Base-by-base conservation (phyloP, 768 basidiomycete species). In the Pulveroboletus sp. region DNA sequence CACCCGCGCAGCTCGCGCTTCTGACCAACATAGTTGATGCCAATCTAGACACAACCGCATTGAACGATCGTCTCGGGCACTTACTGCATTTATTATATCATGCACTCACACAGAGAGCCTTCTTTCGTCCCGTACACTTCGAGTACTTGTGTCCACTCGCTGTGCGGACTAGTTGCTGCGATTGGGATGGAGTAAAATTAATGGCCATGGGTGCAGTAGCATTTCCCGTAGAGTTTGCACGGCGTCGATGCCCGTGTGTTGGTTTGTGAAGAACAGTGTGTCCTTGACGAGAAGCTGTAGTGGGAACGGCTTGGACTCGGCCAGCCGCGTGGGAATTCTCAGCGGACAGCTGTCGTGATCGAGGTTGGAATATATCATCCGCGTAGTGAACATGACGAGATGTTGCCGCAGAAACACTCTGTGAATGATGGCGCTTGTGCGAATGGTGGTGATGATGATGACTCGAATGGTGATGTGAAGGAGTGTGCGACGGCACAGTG, bases 1-100 rank as follows among this genome's bases (percentile, higher is more conserved):
- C 91, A 93, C 6, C 91, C 91, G 1, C 72, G 72, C 13, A 93
- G 76, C 51, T 78, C 80, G 46, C 81, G 76, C 3, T 62, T 60
- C 40, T 86, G 81, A 0, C 88, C 87, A 11, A 57, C 59, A 61
- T 93, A 93, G 61, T 87, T 87, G 55, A 92, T 86, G 1, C 89
- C 90, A 62, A 93, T 88, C 83, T 85, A 54, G 3, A 31, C 12
- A 49, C 41, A 46, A 39, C 21, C 13, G 50, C 36, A 29, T 38
- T 34, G n/a, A 36, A 31, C 9, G 24, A 29, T 43, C 33, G 10
- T 37, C 41, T 9, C n/a, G n/a, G 7, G 17, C 17, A 32, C 1
- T 12, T 14, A 27, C 20, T 29, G 4, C 20, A 32, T n/a, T n/a
- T 5, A 44, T 3, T 25, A 32, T n/a, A 13, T n/a, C 5, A 21